A percentile compares a stretch with the other conserved stretches of the same genome.
Conservation (phyloP, 129 eudicot genomes). For the Solidago caesia region DNA sequence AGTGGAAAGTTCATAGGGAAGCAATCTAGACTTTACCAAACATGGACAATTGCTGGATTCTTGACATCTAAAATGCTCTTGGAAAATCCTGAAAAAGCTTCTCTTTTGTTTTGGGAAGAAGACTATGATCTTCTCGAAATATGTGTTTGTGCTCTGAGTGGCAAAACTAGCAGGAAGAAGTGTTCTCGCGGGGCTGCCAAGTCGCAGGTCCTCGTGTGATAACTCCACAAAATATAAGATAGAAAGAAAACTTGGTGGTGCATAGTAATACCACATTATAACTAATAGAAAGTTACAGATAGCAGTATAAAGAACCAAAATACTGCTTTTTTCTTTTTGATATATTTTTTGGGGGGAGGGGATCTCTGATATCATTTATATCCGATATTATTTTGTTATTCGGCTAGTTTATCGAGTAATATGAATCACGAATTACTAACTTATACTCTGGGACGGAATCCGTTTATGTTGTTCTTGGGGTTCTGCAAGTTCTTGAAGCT, state of each 20-base stretch:
- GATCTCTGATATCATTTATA: slow-evolving; percentile 4
- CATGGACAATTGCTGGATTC: slow-evolving; percentile 95
- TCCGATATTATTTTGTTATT: slow-evolving; percentile 21
- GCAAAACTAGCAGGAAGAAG: slow-evolving; percentile 55
- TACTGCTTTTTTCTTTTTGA: slow-evolving; percentile 2
- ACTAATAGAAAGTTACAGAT: slow-evolving; percentile 20
- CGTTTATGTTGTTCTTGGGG: slow-evolving; percentile 3
- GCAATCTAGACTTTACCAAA: slow-evolving; percentile 93
- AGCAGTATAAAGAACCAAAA: slow-evolving; percentile 20
- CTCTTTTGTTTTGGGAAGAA: slow-evolving; percentile 82
- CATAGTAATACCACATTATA: slow-evolving; percentile 28
- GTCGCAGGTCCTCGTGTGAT: slow-evolving; percentile 87
- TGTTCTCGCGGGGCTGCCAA: slow-evolving; percentile 85
- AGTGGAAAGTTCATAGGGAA: slow-evolving; percentile 84
- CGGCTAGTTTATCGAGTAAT: slow-evolving; percentile 30
- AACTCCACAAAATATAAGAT: not conserved
- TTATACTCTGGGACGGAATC: slow-evolving; percentile 11
- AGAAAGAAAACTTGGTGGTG: slow-evolving; percentile 27
- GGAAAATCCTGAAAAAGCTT: slow-evolving; percentile 82
- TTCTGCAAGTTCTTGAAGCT: slow-evolving; percentile 16
- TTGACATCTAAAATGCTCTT: slow-evolving; percentile 83
- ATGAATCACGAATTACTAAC: slow-evolving; percentile 1
- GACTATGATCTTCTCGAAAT: slow-evolving; percentile 91
- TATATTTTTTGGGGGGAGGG: slow-evolving; percentile 3
- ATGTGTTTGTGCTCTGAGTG: slow-evolving; percentile 74